A percentile compares a stretch with the other conserved stretches of the same genome.
These are phyloP conservation scores for Galerina marginata DNA, from an alignment of 768 basidiomycete species.

Conservation along the genomic window DNA sequence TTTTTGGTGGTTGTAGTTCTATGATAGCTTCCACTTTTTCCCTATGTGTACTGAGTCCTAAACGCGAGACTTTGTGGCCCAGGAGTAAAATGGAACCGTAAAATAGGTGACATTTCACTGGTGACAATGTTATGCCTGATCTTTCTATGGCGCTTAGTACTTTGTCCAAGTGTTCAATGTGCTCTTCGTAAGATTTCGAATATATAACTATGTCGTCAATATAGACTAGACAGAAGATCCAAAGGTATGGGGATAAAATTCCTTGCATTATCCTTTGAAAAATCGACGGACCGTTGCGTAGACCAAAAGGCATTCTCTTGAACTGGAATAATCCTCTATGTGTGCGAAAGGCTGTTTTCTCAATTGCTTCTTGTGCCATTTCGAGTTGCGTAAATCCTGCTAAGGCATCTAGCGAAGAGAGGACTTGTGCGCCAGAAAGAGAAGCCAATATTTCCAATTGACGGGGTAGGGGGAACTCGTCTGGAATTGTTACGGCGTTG, in stretches of 20 bases:
- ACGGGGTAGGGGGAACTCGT: too few relatives aligned
- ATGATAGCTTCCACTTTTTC: background rate
- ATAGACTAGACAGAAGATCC: conserved; percentile 6
- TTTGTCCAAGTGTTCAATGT: background rate
- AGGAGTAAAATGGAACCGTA: background rate
- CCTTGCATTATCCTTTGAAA: conserved; percentile 10
- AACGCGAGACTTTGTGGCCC: background rate
- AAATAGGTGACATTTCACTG: background rate
- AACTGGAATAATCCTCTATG: conserved; percentile 7
- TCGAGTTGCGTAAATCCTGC: too few relatives aligned
- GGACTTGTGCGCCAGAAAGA: too few relatives aligned
- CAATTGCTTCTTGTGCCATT: background rate
- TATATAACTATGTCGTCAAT: conserved; percentile 9
- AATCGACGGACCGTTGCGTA: background rate
- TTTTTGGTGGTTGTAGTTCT: background rate
- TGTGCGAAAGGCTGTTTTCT: conserved; percentile 1
- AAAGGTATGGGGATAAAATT: background rate
- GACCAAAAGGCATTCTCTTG: conserved; percentile 8
- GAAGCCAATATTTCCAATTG: too few relatives aligned
- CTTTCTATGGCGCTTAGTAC: background rate
- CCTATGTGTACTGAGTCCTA: background rate
- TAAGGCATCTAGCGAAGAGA: too few relatives aligned
- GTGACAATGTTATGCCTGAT: background rate
- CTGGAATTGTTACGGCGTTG: too few relatives aligned
- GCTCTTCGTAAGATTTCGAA: background rate